Conservation (phyloP, 2,329 filamentous ascomycete species). For the Didymella arachidicola region DNA sequence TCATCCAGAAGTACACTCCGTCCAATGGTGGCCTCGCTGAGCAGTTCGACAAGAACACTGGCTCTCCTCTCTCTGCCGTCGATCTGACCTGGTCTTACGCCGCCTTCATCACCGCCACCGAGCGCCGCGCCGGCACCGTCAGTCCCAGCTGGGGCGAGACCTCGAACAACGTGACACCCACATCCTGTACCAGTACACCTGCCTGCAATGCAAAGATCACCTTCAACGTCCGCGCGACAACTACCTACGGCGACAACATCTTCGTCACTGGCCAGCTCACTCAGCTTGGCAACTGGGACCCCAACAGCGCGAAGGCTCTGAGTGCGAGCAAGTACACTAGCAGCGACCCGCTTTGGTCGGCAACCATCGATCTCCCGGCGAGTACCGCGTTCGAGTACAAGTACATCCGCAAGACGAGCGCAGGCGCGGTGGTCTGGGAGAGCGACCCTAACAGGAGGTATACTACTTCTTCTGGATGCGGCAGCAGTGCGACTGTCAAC, state of each 20-base stretch:
- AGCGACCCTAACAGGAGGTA: slow-evolving; percentile 53
- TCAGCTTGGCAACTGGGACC: slow-evolving; percentile 55
- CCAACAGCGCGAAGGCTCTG: slow-evolving; percentile 51
- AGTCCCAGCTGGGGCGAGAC: slow-evolving; percentile 28
- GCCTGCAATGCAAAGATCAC: slow-evolving; percentile 45
- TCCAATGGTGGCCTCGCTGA: slow-evolving; percentile 71
- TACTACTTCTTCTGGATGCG: slow-evolving; percentile 34
- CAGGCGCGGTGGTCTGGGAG: slow-evolving; percentile 57
- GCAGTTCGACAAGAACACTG: slow-evolving; percentile 65
- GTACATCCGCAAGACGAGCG: slow-evolving; percentile 56
- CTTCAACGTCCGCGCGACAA: slow-evolving; percentile 59
- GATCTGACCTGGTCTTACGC: slow-evolving; percentile 80
- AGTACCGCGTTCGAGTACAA: slow-evolving; percentile 54
- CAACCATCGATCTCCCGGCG: slow-evolving; percentile 50
- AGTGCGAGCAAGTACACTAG: slow-evolving; percentile 54
- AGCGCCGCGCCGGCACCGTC: slow-evolving; percentile 26
- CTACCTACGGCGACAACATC: slow-evolving; percentile 58
- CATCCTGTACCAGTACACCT: slow-evolving; percentile 29
- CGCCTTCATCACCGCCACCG: slow-evolving; percentile 65
- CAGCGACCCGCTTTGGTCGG: slow-evolving; percentile 57
- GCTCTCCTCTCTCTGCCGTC: slow-evolving; percentile 65
- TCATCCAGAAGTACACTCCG: slow-evolving; percentile 60
- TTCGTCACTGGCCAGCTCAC: slow-evolving; percentile 54
- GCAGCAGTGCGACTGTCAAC: slow-evolving; percentile 26
- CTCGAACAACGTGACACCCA: slow-evolving; percentile 57